These are phyloP conservation scores for Schizothecium vesticola DNA, from an alignment of 495 filamentous ascomycete species.

Conservation along the genomic window DNA sequence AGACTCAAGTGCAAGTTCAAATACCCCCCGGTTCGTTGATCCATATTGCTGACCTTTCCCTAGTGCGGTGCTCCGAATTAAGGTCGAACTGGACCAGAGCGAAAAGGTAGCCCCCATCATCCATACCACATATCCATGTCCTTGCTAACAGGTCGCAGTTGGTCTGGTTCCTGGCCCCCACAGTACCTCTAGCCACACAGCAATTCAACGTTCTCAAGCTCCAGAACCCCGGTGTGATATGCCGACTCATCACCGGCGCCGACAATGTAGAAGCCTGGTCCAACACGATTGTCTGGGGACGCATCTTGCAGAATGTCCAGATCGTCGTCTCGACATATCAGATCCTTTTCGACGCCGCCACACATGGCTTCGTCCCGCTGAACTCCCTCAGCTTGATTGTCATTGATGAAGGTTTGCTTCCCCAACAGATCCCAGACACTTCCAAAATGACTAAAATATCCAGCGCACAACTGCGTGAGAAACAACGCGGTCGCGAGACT, in stretches of 20 bases:
- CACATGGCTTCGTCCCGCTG: slow-evolving; percentile 74
- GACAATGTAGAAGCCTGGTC: slow-evolving; percentile 75
- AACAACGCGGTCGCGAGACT: slow-evolving; percentile 68
- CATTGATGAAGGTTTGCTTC: slow-evolving; percentile 75
- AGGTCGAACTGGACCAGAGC: slow-evolving; percentile 62
- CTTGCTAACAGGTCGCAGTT: slow-evolving; percentile 45
- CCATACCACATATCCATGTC: not conserved
- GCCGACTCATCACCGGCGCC: slow-evolving; percentile 59
- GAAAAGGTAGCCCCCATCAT: slow-evolving; percentile 49
- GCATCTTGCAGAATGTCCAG: slow-evolving; percentile 58
- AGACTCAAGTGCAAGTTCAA: slow-evolving; percentile 77
- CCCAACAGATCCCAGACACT: not conserved
- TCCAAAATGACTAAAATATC: not conserved
- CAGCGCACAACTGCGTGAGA: slow-evolving; percentile 65
- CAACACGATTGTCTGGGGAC: slow-evolving; percentile 63
- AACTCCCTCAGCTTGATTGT: slow-evolving; percentile 62
- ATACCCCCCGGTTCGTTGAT: not conserved
- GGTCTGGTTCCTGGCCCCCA: slow-evolving; percentile 83
- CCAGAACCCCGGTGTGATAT: slow-evolving; percentile 59
- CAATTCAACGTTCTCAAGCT: slow-evolving; percentile 59
- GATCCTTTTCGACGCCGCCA: slow-evolving; percentile 71
- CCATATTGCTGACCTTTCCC: slow-evolving; percentile 1
- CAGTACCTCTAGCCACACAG: slow-evolving; percentile 67
- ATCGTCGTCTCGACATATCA: slow-evolving; percentile 75
- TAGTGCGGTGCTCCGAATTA: slow-evolving; percentile 76